A percentile compares a stretch with the other conserved stretches of the same genome.
Evolutionary conservation across 352 stramenopile species (phyloP).

Genomic region (Globisporangium camurandrum): DNA sequence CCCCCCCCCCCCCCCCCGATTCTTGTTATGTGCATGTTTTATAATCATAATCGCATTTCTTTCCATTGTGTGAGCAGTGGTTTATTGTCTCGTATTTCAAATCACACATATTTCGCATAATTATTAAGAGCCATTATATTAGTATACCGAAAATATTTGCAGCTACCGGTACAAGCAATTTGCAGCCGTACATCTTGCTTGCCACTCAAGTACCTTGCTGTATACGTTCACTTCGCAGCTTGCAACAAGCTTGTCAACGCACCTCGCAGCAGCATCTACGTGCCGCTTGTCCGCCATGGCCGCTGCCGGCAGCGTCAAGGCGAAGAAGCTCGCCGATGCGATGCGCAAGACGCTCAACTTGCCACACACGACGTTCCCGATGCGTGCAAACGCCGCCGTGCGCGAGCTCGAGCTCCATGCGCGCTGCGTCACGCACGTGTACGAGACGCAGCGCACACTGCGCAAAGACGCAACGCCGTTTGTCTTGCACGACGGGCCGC

Average conservation of each 20-base stretch:
- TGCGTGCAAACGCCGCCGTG: slow-evolving; percentile 91
- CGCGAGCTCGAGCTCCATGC: slow-evolving; percentile 68
- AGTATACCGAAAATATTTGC: background rate
- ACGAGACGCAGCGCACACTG: slow-evolving; percentile 26
- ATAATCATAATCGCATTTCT: too few relatives aligned
- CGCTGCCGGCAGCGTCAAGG: slow-evolving; percentile 18
- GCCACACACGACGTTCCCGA: slow-evolving; percentile 93
- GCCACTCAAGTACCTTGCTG: background rate
- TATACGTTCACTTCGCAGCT: background rate
- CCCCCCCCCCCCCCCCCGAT: too few relatives aligned
- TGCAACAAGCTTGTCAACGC: background rate
- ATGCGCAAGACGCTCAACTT: slow-evolving; percentile 93
- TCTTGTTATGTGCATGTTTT: background rate
- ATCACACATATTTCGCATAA: background rate
- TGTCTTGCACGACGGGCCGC: slow-evolving; percentile 96
- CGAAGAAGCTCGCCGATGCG: slow-evolving; percentile 57
- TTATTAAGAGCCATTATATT: background rate
- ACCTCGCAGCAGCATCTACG: background rate
- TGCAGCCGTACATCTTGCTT: background rate
- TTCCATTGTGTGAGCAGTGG: too few relatives aligned
- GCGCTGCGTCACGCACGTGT: slow-evolving; percentile 56
- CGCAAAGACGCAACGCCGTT: slow-evolving; percentile 49
- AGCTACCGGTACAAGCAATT: background rate
- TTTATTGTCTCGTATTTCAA: too few relatives aligned
- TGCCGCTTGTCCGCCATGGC: background rate